Evolutionary conservation across 305 asterid species (phyloP).

Genomic region (Fraxinus dipetala): DNA sequence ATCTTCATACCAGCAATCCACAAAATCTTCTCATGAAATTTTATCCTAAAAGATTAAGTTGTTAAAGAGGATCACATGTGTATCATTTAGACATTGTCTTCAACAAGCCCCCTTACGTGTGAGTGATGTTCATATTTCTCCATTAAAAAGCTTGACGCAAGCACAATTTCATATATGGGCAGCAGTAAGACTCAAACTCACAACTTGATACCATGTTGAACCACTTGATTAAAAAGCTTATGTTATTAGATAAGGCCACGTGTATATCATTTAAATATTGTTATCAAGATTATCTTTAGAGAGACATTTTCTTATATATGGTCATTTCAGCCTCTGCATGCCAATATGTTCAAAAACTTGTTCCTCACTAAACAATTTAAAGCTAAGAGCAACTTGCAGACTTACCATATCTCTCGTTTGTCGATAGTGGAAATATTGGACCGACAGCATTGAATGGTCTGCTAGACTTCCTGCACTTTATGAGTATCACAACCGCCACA

Average conservation of each 20-base stretch:
- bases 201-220: neutral
- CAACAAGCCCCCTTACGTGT: neutral
- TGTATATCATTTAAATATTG: neutral
- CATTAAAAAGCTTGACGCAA: neutral
- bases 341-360: slow-evolving; percentile 16
- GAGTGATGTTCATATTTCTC: neutral
- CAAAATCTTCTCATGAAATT: neutral
- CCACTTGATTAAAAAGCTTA: neutral
- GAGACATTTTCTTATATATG: neutral
- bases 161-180: neutral
- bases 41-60: neutral
- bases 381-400: slow-evolving; percentile 12
- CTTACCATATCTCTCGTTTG: slow-evolving; percentile 78
- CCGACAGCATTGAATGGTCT: slow-evolving; percentile 80
- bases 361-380: slow-evolving; percentile 22
- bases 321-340: slow-evolving; percentile 1
- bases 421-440: slow-evolving; percentile 58
- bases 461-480: slow-evolving; percentile 70
- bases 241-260: neutral
- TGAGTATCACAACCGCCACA: slow-evolving; percentile 58
- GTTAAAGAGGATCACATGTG: neutral
- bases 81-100: neutral
- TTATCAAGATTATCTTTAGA: neutral
- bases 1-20: neutral
- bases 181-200: neutral